phyloP scores from a whole-genome alignment of 1,284 basidiomycete genomes.

The Hemileccinum hortonii region DNA sequence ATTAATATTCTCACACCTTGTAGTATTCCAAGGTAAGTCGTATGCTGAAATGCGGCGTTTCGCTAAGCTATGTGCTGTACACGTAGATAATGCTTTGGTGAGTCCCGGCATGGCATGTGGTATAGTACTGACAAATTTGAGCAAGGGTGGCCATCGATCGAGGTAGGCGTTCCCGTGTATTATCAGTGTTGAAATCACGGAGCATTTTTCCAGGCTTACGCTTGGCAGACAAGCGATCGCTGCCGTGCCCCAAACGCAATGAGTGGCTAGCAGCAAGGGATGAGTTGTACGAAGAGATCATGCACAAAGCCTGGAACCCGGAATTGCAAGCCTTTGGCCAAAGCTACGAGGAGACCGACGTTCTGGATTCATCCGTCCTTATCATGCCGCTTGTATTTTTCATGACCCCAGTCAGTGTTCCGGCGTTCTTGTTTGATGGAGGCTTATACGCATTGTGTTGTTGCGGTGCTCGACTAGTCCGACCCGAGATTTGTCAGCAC shows the following conservation, averaged over 20 bases:
- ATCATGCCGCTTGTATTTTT: conserved; percentile 91
- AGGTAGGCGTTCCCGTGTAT: conserved; percentile 42
- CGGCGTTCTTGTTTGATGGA: conserved; percentile 3
- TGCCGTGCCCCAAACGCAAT: conserved; percentile 69
- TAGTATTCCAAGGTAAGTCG: conserved; percentile 77
- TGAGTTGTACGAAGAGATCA: conserved; percentile 80
- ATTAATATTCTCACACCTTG: conserved; percentile 9
- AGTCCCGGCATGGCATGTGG: conserved; percentile 2
- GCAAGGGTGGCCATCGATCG: conserved; percentile 89
- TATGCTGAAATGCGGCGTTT: conserved; percentile 1
- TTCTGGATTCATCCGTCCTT: conserved; percentile 72
- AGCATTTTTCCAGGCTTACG: conserved; percentile 58
- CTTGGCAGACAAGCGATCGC: conserved; percentile 84
- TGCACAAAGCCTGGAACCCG: conserved; percentile 77
- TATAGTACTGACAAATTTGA: conserved; percentile 8
- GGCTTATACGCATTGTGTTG: conserved; percentile 1
- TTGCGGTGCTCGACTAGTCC: conserved; percentile 44
- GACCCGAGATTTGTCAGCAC: conserved; percentile 87
- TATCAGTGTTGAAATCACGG: neutral
- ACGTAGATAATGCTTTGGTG: conserved; percentile 83
- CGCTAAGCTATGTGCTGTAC: conserved; percentile 2
- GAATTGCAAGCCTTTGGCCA: conserved; percentile 70
- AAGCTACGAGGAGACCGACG: conserved; percentile 71
- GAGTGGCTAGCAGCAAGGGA: conserved; percentile 80
- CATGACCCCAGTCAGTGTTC: conserved; percentile 59